Conservation (phyloP, 768 basidiomycete genomes). For the Boletus eberwhitei region DNA sequence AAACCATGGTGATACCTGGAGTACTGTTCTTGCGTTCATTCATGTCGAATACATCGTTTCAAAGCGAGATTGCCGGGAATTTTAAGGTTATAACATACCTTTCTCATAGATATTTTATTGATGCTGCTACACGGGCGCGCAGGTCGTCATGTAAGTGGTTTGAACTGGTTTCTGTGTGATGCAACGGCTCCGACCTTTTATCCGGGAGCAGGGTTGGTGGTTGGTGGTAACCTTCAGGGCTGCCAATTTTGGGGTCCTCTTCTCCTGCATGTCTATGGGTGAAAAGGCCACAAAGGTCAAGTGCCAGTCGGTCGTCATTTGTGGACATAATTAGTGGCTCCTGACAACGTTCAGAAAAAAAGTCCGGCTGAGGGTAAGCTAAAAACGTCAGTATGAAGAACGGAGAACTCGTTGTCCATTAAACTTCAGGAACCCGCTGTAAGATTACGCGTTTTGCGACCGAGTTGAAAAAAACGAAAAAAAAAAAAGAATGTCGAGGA, state of each 20-base stretch:
- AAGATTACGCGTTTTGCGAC: not conserved
- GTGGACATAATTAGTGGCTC: not conserved
- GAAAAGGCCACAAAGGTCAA: not conserved
- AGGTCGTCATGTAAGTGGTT: not conserved
- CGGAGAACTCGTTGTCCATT: not conserved
- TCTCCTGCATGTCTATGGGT: not conserved
- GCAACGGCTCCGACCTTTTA: no score
- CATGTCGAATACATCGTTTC: not conserved
- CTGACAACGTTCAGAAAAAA: constrained; percentile 3
- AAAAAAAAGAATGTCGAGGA: not conserved
- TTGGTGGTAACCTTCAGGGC: no score
- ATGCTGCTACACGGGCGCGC: not conserved
- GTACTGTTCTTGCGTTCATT: not conserved
- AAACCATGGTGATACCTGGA: not conserved
- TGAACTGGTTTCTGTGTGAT: no score
- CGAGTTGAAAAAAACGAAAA: not conserved
- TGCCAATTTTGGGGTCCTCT: no score
- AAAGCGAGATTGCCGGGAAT: not conserved
- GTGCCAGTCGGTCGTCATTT: not conserved
- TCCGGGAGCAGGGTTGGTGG: no score
- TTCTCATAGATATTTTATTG: constrained; percentile 3
- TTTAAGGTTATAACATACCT: constrained; percentile 1
- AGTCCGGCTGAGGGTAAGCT: not conserved
- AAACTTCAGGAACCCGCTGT: not conserved
- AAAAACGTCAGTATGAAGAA: not conserved